Conservation (phyloP, 805 yeast genomes). For the Myxozyma vanderwaltii region DNA sequence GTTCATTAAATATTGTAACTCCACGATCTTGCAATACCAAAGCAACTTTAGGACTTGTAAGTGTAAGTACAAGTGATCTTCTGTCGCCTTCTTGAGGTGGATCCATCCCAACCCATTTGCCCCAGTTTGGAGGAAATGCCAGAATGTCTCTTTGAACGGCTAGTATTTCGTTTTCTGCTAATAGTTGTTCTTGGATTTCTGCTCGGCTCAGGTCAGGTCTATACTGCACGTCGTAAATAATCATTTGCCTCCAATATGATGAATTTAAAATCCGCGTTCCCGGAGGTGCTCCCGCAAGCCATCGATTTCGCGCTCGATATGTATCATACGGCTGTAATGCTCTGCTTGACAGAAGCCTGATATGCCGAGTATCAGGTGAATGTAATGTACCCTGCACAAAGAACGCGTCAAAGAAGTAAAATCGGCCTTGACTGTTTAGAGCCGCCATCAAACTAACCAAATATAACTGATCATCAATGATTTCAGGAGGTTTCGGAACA, state of each 20-base stretch:
- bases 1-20: background rate
- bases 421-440: background rate
- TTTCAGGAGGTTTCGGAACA: background rate
- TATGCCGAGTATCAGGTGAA: background rate
- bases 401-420: background rate
- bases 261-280: background rate
- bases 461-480: background rate
- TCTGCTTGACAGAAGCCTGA: background rate
- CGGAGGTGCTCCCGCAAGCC: background rate
- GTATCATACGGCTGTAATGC: background rate
- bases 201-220: background rate
- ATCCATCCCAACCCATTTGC: background rate
- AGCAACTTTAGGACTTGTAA: background rate
- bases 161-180: too few relatives aligned
- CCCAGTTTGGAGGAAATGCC: background rate
- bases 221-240: background rate
- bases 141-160: too few relatives aligned
- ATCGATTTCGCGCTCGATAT: background rate
- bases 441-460: background rate
- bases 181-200: background rate
- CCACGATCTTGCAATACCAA: background rate
- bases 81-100: background rate
- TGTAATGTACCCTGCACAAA: background rate
- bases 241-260: conserved; percentile 1
- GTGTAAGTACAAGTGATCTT: background rate